Evolutionary conservation across 2,329 filamentous ascomycete species (phyloP), one percentile per base, ranked within the genome.

Genomic region (Pseudofabraea citricarpa): DNA sequence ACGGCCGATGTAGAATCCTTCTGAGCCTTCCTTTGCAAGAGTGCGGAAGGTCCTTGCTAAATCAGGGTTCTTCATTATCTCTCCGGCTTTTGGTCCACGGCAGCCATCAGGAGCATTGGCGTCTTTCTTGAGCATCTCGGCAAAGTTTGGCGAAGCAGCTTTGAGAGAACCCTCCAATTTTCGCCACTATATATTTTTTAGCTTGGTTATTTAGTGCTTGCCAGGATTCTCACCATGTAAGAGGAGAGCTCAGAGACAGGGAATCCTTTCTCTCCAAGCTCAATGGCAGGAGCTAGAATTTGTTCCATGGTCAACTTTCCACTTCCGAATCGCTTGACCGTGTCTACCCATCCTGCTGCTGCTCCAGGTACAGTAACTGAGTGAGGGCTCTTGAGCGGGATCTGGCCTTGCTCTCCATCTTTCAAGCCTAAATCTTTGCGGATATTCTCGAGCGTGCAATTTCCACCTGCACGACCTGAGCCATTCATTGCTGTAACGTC

Each of bases 311-410:
- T 79, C 12, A 97, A 56, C 60, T 85, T 94, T 2, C 89, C 88
- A 62, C 90, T 96, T 13, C 93, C 93, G 59, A 97, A 95, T 42
- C 79, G 81, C 64, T 90, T 84, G 1, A 96, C 75, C 0, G 86
- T 84, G 64, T 98, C 93, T 19, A 87, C 83, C 93, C 93, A 98
- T 1, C 91, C 93, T 1, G 90, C 93, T 1, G 93, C 81, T 2
- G 93, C 90, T 5, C 93, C 93, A 0, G 93, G 93, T 0, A 93
- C 83, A 1, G 90, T 95, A 1, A 89, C 87, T 8, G 90, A 76
- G 60, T 94, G 86, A 12, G 87, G 83, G 58, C 84, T 91, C 24
- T 69, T 66, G 69, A 85, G 79, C 13, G 90, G 90, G 23, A 96
- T 90, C 33, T 69, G 68, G 2, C 69, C 73, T 0, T 59, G 53